Base-by-base conservation (phyloP, 2,329 filamentous ascomycete genomes). In the Aspergillus persii region DNA sequence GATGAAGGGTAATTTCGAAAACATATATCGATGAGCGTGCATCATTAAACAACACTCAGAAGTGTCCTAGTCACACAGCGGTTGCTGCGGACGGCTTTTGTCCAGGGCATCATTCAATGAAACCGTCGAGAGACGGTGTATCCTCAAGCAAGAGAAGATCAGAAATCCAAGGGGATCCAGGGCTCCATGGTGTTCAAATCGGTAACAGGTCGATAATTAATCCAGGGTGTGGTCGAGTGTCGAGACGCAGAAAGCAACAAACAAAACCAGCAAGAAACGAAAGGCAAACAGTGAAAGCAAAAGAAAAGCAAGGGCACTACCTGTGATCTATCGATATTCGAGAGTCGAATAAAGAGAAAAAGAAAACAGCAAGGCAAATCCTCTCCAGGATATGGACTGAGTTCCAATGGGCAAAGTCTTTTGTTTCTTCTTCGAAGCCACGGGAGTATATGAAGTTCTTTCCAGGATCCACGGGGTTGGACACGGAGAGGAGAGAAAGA, bases 11-110 rank as follows among this genome's bases (percentile, higher is more conserved):
- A 23, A 57, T 63, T 66, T 65, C 66, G 56, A 56, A 60, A 63
- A 41, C 18, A 23, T 23, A 65, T 50, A 68, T 60, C 58, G 62
- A 59, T 53, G 50, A 72, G 71, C 68, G 70, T 74, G 74, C 71
- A 72, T 67, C 72, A 76, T 76, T 71, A 77, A 74, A 69, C 71
- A 74, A 63, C 74, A 76, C 70, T 76, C 69, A 67, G 61, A 41
- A 69, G 69, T 72, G 70, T 69, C 69, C 67, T 69, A 31, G 61
- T 69, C 63, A 64, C 64, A 64, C 70, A 71, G 73, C 72, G 71
- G 73, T 53, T 64, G 72, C 69, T 69, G 64, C 60, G 62, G 65
- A 67, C 57, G 30, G 63, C 61, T 49, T 31, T 53, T 58, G 61
- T 68, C 66, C 65, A 62, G 44, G 61, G 67, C 59, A 68, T 63